These are phyloP conservation scores for Lactarius pseudohatsudake DNA, from an alignment of 768 basidiomycete genomes.

Conservation along the genomic window DNA sequence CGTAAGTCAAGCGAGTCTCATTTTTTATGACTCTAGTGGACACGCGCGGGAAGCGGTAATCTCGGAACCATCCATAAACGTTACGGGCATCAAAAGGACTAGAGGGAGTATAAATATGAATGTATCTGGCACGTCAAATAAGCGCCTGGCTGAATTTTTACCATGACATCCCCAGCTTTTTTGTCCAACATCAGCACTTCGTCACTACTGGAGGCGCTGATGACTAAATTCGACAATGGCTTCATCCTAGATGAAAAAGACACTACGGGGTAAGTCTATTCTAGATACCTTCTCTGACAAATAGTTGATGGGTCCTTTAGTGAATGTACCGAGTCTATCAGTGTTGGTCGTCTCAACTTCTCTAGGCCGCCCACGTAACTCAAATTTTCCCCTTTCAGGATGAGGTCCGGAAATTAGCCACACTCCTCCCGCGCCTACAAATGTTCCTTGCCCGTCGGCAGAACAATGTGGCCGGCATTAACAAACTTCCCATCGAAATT, in stretches of 20 bases:
- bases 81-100: conserved; percentile 14
- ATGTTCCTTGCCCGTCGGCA: conserved; percentile 23
- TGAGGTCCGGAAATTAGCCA: conserved; percentile 22
- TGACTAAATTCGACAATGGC: conserved; percentile 22
- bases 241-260: conserved; percentile 13
- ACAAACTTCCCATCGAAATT: conserved; percentile 26
- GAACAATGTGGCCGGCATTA: conserved; percentile 20
- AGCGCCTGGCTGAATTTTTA: conserved; percentile 17
- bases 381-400: conserved; percentile 14
- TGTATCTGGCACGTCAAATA: conserved; percentile 19
- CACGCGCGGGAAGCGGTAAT: conserved; percentile 26
- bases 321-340: conserved; percentile 6
- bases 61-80: conserved; percentile 24
- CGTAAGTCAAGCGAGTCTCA: conserved; percentile 24
- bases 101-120: conserved; percentile 25
- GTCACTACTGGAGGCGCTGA: conserved; percentile 21
- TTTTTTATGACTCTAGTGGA: conserved; percentile 14
- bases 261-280: conserved; percentile 16
- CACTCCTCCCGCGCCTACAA: conserved; percentile 28
- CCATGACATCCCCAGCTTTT: conserved; percentile 24
- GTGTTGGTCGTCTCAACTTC: conserved; percentile 9
- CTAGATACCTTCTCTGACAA: background rate
- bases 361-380: background rate
- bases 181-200: conserved; percentile 21
- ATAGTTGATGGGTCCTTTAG: conserved; percentile 13